Conservation (phyloP, 805 yeast species). For the Ogataea polymorpha region DNA sequence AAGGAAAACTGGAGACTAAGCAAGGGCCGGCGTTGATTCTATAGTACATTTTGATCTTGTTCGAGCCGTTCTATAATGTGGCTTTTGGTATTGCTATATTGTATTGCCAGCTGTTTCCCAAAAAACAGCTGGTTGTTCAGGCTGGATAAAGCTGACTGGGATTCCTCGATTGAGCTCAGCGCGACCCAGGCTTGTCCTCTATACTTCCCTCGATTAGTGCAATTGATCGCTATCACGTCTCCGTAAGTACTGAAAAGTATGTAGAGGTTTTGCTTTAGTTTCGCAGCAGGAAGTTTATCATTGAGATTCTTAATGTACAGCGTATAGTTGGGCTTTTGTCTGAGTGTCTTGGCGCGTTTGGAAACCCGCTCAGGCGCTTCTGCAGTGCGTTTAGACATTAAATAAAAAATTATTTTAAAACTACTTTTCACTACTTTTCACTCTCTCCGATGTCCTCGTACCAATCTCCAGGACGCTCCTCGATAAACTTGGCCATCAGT, state of each 20-base stretch:
- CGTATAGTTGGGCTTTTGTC: slow-evolving; percentile 35
- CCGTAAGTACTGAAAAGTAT: slow-evolving; percentile 62
- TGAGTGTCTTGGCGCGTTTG: slow-evolving; percentile 4
- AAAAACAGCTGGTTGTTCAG: slow-evolving; percentile 49
- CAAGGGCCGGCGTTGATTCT: slow-evolving; percentile 30
- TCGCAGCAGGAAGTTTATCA: slow-evolving; percentile 45
- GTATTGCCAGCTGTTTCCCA: slow-evolving; percentile 47
- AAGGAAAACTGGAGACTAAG: slow-evolving; percentile 78
- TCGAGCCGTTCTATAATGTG: slow-evolving; percentile 22
- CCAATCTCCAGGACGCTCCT: slow-evolving; percentile 77
- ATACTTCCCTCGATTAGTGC: slow-evolving; percentile 40
- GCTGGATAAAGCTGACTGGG: slow-evolving; percentile 47
- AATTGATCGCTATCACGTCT: slow-evolving; percentile 52
- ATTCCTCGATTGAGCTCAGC: slow-evolving; percentile 46
- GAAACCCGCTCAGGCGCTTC: neutral
- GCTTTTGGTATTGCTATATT: slow-evolving; percentile 38
- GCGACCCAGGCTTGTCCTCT: slow-evolving; percentile 70
- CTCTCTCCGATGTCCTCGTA: slow-evolving; percentile 69
- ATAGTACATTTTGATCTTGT: neutral
- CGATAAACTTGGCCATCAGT: slow-evolving; percentile 75
- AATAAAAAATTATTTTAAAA: neutral
- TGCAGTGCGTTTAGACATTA: slow-evolving; percentile 7
- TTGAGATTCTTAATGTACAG: slow-evolving; percentile 58
- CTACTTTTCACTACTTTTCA: neutral
- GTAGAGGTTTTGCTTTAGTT: slow-evolving; percentile 52